These are phyloP conservation scores for Colletotrichum sojae DNA, from an alignment of 2,329 filamentous ascomycete species.

Conservation along the genomic window DNA sequence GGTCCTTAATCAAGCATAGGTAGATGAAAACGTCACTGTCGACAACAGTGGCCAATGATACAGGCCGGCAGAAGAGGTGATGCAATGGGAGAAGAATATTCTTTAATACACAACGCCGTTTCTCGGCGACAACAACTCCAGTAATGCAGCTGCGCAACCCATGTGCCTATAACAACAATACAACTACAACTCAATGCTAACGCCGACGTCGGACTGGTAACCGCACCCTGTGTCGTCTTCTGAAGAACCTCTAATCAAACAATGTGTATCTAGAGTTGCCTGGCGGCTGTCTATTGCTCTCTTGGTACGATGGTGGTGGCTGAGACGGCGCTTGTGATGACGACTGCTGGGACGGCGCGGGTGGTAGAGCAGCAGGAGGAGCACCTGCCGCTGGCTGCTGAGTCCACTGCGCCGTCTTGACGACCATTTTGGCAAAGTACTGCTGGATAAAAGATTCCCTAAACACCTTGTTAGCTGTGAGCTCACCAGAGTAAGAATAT, in stretches of 20 bases:
- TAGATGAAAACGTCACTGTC: too few relatives aligned
- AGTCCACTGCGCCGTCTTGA: slow-evolving; percentile 62
- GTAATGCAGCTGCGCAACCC: too few relatives aligned
- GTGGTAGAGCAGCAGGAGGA: slow-evolving; percentile 30
- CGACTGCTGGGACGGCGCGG: slow-evolving; percentile 8
- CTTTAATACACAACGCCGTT: too few relatives aligned
- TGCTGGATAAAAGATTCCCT: slow-evolving; percentile 84
- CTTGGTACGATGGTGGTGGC: slow-evolving; percentile 36
- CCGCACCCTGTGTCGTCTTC: background rate
- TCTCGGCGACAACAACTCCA: too few relatives aligned
- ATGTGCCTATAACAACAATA: background rate
- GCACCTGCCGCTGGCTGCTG: slow-evolving; percentile 20
- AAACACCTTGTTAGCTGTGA: slow-evolving; percentile 27
- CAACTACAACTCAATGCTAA: background rate
- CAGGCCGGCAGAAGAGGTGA: too few relatives aligned
- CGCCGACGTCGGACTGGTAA: slow-evolving; percentile 5
- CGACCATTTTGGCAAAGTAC: slow-evolving; percentile 80
- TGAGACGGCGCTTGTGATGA: slow-evolving; percentile 3
- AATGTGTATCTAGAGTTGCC: slow-evolving; percentile 31
- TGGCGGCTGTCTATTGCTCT: slow-evolving; percentile 35
- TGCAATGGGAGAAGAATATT: too few relatives aligned
- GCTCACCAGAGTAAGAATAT: background rate
- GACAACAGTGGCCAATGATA: too few relatives aligned
- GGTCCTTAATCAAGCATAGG: too few relatives aligned
- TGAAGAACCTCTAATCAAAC: slow-evolving; percentile 37